phyloP scores from a whole-genome alignment of 2,329 filamentous ascomycete genomes.

The Clonostachys rosea region DNA sequence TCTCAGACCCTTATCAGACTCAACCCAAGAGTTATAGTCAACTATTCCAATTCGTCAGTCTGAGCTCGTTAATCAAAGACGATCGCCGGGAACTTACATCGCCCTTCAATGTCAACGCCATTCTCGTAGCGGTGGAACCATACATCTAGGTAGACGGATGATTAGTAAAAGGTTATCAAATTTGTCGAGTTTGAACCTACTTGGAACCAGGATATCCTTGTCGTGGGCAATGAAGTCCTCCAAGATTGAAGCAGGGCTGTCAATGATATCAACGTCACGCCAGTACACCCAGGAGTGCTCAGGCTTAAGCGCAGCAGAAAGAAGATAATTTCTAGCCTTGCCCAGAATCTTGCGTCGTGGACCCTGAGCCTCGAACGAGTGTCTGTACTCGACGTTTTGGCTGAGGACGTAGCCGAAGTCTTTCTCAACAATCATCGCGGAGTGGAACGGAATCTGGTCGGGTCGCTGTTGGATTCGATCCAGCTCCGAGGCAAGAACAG shows the following conservation, averaged over 20 bases:
- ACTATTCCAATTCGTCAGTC: slow-evolving; percentile 44
- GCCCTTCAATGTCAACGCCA: slow-evolving; percentile 82
- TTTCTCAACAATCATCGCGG: slow-evolving; percentile 82
- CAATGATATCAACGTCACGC: slow-evolving; percentile 94
- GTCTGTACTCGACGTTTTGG: slow-evolving; percentile 77
- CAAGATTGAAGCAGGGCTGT: slow-evolving; percentile 80
- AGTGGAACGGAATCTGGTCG: slow-evolving; percentile 80
- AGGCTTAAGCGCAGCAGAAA: slow-evolving; percentile 78
- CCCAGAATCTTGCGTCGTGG: slow-evolving; percentile 89
- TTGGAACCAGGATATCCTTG: slow-evolving; percentile 88
- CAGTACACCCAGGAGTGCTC: slow-evolving; percentile 99
- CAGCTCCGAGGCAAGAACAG: slow-evolving; percentile 78
- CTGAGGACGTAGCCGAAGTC: slow-evolving; percentile 76
- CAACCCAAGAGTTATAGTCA: slow-evolving; percentile 98
- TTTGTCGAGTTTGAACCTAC: slow-evolving; percentile 47
- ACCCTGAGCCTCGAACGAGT: slow-evolving; percentile 82
- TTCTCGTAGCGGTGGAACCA: slow-evolving; percentile 93
- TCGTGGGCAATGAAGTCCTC: slow-evolving; percentile 96
- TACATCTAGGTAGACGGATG: slow-evolving; percentile 57
- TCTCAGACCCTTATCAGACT: slow-evolving; percentile 78
- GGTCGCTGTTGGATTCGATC: slow-evolving; percentile 80
- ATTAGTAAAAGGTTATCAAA: background rate
- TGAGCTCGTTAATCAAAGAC: background rate
- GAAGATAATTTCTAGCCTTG: slow-evolving; percentile 84
- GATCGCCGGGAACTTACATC: slow-evolving; percentile 58